These are phyloP conservation scores for Leishmania turanica DNA, from an alignment of 208 protist species.

Conservation along the genomic window DNA sequence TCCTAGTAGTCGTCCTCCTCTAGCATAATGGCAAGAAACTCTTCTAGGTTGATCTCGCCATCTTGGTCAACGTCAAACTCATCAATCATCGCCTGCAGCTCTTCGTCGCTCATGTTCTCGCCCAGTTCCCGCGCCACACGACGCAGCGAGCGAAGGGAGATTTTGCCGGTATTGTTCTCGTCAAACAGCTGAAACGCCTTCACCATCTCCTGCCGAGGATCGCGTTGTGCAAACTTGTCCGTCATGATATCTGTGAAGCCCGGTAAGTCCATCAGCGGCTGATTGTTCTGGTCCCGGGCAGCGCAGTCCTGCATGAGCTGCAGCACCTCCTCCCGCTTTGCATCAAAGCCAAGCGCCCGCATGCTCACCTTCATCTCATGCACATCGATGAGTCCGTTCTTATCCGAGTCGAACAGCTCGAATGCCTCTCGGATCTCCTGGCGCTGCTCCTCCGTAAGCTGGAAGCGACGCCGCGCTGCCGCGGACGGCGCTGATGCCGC, in stretches of 20 bases:
- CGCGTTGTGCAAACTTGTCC: slow-evolving; percentile 91
- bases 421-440: slow-evolving; percentile 99
- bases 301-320: slow-evolving; percentile 90
- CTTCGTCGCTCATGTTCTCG: slow-evolving; percentile 97
- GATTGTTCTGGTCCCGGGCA: slow-evolving; percentile 77
- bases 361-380: slow-evolving; percentile 99
- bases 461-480: slow-evolving; percentile 81
- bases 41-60: slow-evolving; percentile 95
- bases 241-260: slow-evolving; percentile 95
- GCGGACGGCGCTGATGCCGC: slow-evolving; percentile 28
- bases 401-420: slow-evolving; percentile 98
- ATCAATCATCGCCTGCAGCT: slow-evolving; percentile 98
- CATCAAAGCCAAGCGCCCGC: slow-evolving; percentile 99
- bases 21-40: slow-evolving; percentile 97
- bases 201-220: slow-evolving; percentile 95
- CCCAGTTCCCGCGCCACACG: slow-evolving; percentile 94
- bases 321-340: slow-evolving; percentile 95
- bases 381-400: slow-evolving; percentile 96
- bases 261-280: slow-evolving; percentile 89
- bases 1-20: slow-evolving; percentile 91
- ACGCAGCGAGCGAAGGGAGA: slow-evolving; percentile 93
- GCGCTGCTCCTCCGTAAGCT: slow-evolving; percentile 98
- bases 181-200: slow-evolving; percentile 98
- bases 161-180: slow-evolving; percentile 95
- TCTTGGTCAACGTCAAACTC: slow-evolving; percentile 97